Evolutionary conservation across 1,284 basidiomycete species (phyloP).

Genomic region (Trichosporon faecale): DNA sequence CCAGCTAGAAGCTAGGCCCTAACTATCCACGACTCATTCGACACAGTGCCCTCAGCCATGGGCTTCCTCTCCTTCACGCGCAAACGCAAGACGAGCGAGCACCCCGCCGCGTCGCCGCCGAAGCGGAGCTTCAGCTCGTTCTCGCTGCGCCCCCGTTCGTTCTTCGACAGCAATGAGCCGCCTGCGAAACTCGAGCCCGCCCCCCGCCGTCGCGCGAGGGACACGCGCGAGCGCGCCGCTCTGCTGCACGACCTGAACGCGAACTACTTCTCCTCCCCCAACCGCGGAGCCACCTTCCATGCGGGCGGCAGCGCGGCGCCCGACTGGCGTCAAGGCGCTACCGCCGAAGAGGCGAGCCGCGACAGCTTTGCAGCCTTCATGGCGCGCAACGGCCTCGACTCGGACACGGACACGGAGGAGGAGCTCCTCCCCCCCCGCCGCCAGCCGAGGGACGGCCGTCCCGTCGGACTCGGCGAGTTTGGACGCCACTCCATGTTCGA

Average conservation of each 20-base stretch:
- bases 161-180: not conserved
- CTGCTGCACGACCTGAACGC: not conserved
- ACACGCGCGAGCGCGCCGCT: not conserved
- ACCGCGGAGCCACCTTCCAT: not conserved
- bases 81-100: not conserved
- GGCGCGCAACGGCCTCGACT: not conserved
- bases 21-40: no score
- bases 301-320: not conserved
- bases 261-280: not conserved
- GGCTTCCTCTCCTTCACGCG: constrained; percentile 12
- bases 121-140: not conserved
- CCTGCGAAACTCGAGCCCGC: not conserved
- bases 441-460: no score
- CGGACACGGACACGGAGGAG: not conserved
- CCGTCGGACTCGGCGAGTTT: not conserved
- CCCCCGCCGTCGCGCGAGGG: not conserved
- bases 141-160: constrained; percentile 1
- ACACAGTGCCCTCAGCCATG: no score
- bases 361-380: not conserved
- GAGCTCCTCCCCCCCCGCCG: not conserved
- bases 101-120: not conserved
- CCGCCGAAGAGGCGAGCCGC: not conserved
- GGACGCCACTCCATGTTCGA: constrained; percentile 4
- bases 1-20: not conserved
- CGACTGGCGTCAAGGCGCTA: not conserved